These are phyloP conservation scores for Paramyrothecium roridum DNA, from an alignment of 2,329 filamentous ascomycete genomes.

Conservation along the genomic window DNA sequence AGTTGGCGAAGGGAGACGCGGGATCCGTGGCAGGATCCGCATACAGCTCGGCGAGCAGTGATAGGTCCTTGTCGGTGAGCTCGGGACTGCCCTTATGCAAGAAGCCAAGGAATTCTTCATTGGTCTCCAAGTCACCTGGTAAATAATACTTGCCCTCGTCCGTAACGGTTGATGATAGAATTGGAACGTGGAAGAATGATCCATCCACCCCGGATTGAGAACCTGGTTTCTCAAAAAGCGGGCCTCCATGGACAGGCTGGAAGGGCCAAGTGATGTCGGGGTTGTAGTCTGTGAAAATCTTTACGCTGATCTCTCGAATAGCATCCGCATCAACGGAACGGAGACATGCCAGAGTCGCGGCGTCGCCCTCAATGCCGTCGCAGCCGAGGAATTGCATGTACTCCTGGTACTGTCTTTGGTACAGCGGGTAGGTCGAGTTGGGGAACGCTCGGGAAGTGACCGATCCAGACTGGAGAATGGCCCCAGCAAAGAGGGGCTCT, in stretches of 20 bases:
- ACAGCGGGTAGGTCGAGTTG: constrained; percentile 27
- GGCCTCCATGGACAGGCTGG: constrained; percentile 42
- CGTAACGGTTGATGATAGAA: constrained; percentile 31
- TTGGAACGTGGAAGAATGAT: constrained; percentile 31
- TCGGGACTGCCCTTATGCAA: constrained; percentile 28
- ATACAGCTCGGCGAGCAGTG: constrained; percentile 25
- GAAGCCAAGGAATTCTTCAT: constrained; percentile 31
- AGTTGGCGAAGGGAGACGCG: constrained; percentile 30
- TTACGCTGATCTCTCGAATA: constrained; percentile 33
- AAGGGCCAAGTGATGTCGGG: constrained; percentile 44
- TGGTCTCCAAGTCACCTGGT: constrained; percentile 27
- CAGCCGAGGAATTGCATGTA: constrained; percentile 25
- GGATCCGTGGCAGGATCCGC: constrained; percentile 28
- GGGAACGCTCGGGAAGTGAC: constrained; percentile 33
- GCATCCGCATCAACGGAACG: constrained; percentile 28
- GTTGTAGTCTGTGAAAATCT: constrained; percentile 32
- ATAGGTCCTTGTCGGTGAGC: constrained; percentile 24
- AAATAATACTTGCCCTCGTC: constrained; percentile 32
- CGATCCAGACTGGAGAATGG: constrained; percentile 33
- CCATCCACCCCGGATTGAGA: constrained; percentile 34
- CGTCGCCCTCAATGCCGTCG: constrained; percentile 17
- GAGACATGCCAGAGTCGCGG: constrained; percentile 33
- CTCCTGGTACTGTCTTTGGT: constrained; percentile 25
- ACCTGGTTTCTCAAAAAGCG: constrained; percentile 42
- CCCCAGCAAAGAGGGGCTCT: constrained; percentile 27